A percentile compares a stretch with the other conserved stretches of the same genome.
These are phyloP conservation scores for Helminthosporium solani DNA, from an alignment of 2,329 filamentous ascomycete species.

Conservation along the genomic window DNA sequence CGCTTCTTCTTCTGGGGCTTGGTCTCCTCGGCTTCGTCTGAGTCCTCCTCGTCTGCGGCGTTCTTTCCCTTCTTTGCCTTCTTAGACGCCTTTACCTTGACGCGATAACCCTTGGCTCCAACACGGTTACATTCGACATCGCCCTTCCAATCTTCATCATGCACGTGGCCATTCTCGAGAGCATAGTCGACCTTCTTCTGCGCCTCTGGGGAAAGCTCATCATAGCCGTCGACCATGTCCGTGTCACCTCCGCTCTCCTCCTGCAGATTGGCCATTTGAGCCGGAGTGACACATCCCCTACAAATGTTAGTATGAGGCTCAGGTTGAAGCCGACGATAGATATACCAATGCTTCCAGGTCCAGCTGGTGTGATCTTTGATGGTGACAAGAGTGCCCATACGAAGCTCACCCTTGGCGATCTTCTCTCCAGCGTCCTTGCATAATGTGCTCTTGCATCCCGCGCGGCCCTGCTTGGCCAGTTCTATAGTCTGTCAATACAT, in stretches of 20 bases:
- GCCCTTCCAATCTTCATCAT: conserved; percentile 83
- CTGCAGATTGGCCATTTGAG: conserved; percentile 66
- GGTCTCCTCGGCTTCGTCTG: conserved; percentile 29
- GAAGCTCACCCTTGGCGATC: conserved; percentile 69
- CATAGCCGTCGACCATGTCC: conserved; percentile 75
- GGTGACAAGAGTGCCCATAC: conserved; percentile 72
- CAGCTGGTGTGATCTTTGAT: conserved; percentile 63
- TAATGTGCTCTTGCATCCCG: conserved; percentile 67
- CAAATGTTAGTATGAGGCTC: conserved; percentile 8
- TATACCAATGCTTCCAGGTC: conserved; percentile 85
- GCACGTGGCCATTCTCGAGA: conserved; percentile 75
- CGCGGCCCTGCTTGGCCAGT: conserved; percentile 67
- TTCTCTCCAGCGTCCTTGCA: conserved; percentile 73
- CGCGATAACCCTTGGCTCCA: conserved; percentile 64
- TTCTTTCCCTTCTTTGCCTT: conserved; percentile 35
- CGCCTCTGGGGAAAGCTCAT: conserved; percentile 68
- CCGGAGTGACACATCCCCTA: conserved; percentile 87
- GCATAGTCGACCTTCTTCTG: conserved; percentile 74
- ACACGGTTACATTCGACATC: conserved; percentile 73
- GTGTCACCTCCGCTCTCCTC: conserved; percentile 59
- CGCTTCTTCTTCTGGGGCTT: conserved; percentile 50
- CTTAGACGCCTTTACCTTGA: conserved; percentile 29
- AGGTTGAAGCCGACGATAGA: conserved; percentile 1
- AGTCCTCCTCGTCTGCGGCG: conserved; percentile 13
- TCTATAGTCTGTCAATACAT: conserved; percentile 55